Evolutionary conservation across 2,329 filamentous ascomycete genomes (phyloP).

Genomic region (Aspergillus sergii): DNA sequence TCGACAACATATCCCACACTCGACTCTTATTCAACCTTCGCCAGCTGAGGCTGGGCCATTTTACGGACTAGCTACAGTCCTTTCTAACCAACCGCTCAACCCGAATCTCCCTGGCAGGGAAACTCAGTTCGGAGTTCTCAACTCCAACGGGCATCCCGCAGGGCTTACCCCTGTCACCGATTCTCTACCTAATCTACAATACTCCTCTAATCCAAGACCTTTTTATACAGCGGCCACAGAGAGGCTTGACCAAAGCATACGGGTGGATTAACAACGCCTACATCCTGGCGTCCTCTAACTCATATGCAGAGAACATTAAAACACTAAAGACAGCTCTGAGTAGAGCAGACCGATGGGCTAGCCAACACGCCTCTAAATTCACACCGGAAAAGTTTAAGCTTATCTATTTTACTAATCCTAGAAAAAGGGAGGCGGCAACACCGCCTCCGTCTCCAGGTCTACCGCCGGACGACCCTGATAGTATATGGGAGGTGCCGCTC

Average conservation of each 20-base stretch:
- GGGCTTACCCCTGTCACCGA: conserved; percentile 23
- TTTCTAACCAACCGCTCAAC: conserved; percentile 1
- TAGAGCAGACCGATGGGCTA: neutral
- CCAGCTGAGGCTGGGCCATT: neutral
- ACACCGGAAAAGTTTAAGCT: conserved; percentile 13
- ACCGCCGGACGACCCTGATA: rapidly evolving
- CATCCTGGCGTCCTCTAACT: neutral
- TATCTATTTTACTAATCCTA: conserved; percentile 8
- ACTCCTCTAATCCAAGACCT: neutral
- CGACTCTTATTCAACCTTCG: neutral
- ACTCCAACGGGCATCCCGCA: conserved; percentile 1
- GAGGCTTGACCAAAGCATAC: neutral
- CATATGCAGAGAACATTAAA: neutral
- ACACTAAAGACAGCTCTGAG: neutral
- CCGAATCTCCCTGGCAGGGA: neutral
- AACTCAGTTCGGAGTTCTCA: neutral
- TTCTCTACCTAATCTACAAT: conserved; percentile 33
- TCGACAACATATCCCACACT: neutral
- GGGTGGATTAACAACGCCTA: neutral
- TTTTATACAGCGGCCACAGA: rapidly evolving
- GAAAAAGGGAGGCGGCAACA: neutral
- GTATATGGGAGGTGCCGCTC: no score
- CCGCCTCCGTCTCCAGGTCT: no score
- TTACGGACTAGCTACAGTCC: neutral
- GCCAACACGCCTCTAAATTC: conserved; percentile 9